These are phyloP conservation scores for Backusella sp. DNA, from an alignment of 192 early-diverging fungal genomes.

Conservation along the genomic window DNA sequence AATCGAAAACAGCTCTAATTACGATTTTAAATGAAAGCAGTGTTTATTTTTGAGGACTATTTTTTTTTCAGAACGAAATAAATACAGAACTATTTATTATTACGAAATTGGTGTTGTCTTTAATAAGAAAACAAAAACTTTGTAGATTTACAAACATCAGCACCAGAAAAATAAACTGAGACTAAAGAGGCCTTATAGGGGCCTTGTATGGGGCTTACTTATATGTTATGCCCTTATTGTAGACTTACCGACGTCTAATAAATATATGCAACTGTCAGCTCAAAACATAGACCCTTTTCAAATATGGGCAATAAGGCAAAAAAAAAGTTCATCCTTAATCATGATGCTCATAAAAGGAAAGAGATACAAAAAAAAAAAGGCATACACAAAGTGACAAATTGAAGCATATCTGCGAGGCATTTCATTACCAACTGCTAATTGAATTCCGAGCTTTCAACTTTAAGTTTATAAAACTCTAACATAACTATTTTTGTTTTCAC, in stretches of 20 bases:
- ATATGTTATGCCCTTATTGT: no score
- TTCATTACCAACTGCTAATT: not conserved
- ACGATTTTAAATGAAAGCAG: not conserved
- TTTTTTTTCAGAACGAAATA: not conserved
- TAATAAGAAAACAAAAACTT: no score
- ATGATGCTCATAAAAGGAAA: not conserved
- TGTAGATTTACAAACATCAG: no score
- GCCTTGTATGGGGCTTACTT: no score
- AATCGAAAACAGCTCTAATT: not conserved
- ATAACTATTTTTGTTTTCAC: not conserved
- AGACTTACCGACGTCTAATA: not conserved
- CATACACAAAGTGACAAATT: not conserved
- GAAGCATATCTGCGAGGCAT: not conserved
- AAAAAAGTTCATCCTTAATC: not conserved
- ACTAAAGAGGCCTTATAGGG: no score
- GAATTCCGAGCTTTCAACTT: not conserved
- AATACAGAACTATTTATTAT: not conserved
- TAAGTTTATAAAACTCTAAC: not conserved
- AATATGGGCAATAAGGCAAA: not conserved
- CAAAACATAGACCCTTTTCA: not conserved
- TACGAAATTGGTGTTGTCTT: no score
- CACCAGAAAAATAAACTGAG: no score
- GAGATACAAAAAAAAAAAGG: not conserved
- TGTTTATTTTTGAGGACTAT: not conserved
- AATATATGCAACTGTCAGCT: not conserved